These are phyloP conservation scores for Phtheirospermum japonicum DNA, from an alignment of 257 asterid species.

Conservation along the genomic window DNA sequence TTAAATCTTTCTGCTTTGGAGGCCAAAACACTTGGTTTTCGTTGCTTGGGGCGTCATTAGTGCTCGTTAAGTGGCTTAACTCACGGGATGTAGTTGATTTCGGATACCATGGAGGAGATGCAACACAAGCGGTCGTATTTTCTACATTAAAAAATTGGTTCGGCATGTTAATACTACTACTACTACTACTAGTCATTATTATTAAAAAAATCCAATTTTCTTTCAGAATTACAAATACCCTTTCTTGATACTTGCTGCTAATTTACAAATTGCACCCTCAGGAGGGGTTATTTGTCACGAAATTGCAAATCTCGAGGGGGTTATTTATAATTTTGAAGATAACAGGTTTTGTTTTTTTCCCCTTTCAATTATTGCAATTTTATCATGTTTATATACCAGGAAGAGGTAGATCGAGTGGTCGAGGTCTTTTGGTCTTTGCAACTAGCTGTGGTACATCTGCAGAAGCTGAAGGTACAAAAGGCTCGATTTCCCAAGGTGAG, in stretches of 20 bases:
- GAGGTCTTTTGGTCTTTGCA: conserved; percentile 57
- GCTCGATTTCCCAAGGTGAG: conserved; percentile 87
- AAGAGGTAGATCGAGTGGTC: conserved; percentile 56
- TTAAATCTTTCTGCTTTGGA: conserved; percentile 37
- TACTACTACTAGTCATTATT: no score
- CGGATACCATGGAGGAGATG: conserved; percentile 47
- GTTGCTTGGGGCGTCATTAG: conserved; percentile 34
- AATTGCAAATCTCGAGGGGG: background rate
- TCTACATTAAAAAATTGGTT: conserved; percentile 32
- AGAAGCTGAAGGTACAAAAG: conserved; percentile 55
- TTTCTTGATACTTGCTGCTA: background rate
- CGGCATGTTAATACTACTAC: no score
- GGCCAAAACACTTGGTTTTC: conserved; percentile 50
- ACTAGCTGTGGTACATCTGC: conserved; percentile 43
- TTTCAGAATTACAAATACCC: no score
- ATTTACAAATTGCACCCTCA: no score
- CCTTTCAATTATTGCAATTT: background rate
- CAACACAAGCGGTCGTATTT: conserved; percentile 29
- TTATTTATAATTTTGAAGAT: no score
- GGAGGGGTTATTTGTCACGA: no score
- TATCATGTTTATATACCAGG: conserved; percentile 37
- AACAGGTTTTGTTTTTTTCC: no score
- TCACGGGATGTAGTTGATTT: conserved; percentile 37
- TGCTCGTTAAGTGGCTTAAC: conserved; percentile 35
- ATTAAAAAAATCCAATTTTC: no score